Evolutionary conservation across 306 rosid species (phyloP).

Genomic region (Cyclanthera cordifolia): DNA sequence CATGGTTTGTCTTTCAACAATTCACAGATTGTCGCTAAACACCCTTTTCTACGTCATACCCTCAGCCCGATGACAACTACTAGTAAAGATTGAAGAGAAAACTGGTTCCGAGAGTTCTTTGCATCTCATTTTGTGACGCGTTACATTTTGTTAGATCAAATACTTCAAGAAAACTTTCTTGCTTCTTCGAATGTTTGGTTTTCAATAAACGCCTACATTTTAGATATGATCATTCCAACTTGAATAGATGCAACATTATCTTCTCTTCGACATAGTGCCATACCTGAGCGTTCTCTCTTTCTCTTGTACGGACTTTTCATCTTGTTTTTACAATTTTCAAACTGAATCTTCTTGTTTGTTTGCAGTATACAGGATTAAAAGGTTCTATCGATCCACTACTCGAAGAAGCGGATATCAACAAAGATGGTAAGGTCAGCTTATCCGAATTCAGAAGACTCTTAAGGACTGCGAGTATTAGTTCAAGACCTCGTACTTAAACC

Average conservation of each 20-base stretch:
- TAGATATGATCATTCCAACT: not conserved
- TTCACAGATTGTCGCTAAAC: not conserved
- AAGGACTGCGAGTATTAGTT: constrained; percentile 83
- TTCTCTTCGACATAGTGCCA: not conserved
- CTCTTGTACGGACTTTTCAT: not conserved
- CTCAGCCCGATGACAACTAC: no score
- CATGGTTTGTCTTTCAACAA: not conserved
- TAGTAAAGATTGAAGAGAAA: no score
- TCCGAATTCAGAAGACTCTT: constrained; percentile 79
- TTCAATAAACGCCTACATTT: not conserved
- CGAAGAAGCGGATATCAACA: constrained; percentile 92
- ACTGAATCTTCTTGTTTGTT: constrained; percentile 15
- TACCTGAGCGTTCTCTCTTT: not conserved
- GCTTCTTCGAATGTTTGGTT: not conserved
- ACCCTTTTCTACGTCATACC: not conserved
- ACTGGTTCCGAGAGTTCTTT: no score
- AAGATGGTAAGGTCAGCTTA: constrained; percentile 85
- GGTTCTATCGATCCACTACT: constrained; percentile 81
- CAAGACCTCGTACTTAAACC: constrained; percentile 30
- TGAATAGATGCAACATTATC: not conserved
- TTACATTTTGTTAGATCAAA: not conserved
- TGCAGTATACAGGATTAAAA: constrained; percentile 73
- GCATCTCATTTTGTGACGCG: not conserved
- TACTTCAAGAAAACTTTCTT: not conserved
- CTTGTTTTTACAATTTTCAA: not conserved